Base-by-base conservation (phyloP, 2,329 filamentous ascomycete genomes). In the Cercospora berteroae region DNA sequence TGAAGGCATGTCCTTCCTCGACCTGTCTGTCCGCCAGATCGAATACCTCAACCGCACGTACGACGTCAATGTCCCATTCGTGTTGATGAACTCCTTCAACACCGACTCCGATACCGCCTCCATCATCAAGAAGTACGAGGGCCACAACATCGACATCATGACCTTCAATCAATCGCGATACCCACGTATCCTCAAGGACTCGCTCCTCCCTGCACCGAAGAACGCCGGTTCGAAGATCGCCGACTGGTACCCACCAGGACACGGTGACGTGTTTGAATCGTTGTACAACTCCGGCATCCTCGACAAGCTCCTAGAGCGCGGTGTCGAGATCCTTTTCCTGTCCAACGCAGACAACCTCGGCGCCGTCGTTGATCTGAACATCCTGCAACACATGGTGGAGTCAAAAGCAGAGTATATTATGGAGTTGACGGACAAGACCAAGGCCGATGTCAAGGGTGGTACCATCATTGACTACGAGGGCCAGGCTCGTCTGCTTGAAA, bases 21-120 rank as follows among this genome's bases (percentile, higher is more conserved):
- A 99, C 83, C 87, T 99, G 77, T 98, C 95, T 20, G 95, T 99
- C 76, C 92, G 95, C 78, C 95, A 99, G 87, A 96, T 99, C 79
- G 95, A 99, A 85, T 96, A 93, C 86, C 90, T 99, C 75, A 99
- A 99, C 90, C 91, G 94, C 81, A 98, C 93, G 72, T 98, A 97
- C 85, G 88, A 91, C 76, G 93, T 96, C 81, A 98, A 97, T 80
- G 95, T 99, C 36, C 95, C 95, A 59, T 97, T 99, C 82, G 89
- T 99, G 74, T 90, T 99, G 76, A 99, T 99, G 95, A 99, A 99
- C 90, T 98, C 95, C 65, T 99, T 99, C 91, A 99, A 99, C 88
- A 99, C 95, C 80, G 94, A 99, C 81, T 89, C 94, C 77, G 95
- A 99, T 80, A 99, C 95, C 61, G 93, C 94, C 71, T 93, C 93